These are phyloP conservation scores for Ceratocystis albifundus DNA, from an alignment of 2,329 filamentous ascomycete genomes.

Conservation along the genomic window DNA sequence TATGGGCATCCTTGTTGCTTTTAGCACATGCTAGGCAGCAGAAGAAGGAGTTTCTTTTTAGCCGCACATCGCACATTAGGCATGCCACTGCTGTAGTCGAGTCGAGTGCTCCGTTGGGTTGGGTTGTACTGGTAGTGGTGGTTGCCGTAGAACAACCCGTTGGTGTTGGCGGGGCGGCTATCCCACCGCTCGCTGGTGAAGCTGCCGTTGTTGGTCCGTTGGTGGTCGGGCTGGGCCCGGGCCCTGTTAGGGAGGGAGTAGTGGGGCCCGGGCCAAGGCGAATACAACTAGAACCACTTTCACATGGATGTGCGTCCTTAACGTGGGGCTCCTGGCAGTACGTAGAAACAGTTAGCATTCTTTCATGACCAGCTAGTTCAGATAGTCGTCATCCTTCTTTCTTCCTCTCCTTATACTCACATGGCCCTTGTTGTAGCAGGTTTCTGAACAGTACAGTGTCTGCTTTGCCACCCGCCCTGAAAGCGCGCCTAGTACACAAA, in stretches of 20 bases:
- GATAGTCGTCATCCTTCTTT: background rate
- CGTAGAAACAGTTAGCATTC: background rate
- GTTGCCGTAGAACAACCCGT: background rate
- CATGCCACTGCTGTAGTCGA: slow-evolving; percentile 20
- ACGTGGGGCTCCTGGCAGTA: slow-evolving; percentile 18
- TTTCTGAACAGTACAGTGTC: slow-evolving; percentile 37
- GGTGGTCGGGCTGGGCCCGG: background rate
- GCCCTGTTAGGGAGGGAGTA: background rate
- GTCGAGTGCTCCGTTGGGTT: slow-evolving; percentile 12
- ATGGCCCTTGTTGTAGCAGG: slow-evolving; percentile 33
- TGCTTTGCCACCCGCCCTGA: slow-evolving; percentile 31
- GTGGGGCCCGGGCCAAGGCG: slow-evolving; percentile 11
- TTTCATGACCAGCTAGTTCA: background rate
- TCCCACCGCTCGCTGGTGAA: background rate
- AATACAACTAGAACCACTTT: slow-evolving; percentile 22
- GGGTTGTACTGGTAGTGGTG: background rate
- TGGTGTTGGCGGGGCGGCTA: background rate
- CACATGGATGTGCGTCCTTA: slow-evolving; percentile 21
- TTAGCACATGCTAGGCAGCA: slow-evolving; percentile 23
- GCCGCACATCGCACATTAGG: slow-evolving; percentile 22
- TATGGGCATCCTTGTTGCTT: slow-evolving; percentile 22
- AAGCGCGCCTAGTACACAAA: slow-evolving; percentile 36
- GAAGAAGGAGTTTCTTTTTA: slow-evolving; percentile 22
- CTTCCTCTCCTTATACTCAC: slow-evolving; percentile 29
- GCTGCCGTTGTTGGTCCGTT: background rate